Base-by-base conservation (phyloP, 2,329 filamentous ascomycete genomes). In the Hawksworthiomyces lignivorus region DNA sequence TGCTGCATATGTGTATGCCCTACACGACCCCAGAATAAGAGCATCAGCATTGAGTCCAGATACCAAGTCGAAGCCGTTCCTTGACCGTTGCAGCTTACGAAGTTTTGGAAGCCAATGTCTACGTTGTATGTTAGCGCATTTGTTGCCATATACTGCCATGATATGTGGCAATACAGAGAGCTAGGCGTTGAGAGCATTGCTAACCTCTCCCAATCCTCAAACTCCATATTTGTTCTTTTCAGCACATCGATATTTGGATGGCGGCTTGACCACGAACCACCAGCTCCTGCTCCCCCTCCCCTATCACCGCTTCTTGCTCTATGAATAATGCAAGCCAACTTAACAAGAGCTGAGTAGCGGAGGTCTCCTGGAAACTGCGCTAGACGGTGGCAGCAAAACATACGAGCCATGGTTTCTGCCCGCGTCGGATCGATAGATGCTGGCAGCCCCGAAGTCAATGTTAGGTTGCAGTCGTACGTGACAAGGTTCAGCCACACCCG, bases 401-500 rank as follows among this genome's bases (percentile, higher is more conserved):
- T 9, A 20, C 37, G 28, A 3, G 37, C 37, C 37, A 31, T 32
- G 20, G 5, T 8, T 17, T 39, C 29, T 9, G 22, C 29, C 4
- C 28, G 28, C 19, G 29, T 32, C 9, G 37, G 19, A 12, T 33
- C 19, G 10, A 39, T 32, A 9, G 37, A 39, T 12, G 37, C 21
- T 2, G 37, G 37, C n/a, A 39, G 37, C 17, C 37, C 37, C 14
- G 37, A 39, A 3, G 28, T 39, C 20, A 39, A 15, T 21, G 37
- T 39, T 17, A 39, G 29, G 15, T 39, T 39, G 37, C 29, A 39
- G 29, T 39, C 37, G 37, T 39, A 39, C 14, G 37, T 39, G n/a
- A 33, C 37, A 7, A 39, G 29, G 29, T 39, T 39, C 20, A 39
- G 37, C 37, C 37, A 39, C 17, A 33, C 29, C 9, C 37, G 37